Conservation (phyloP, 768 basidiomycete genomes). For the Leucocoprinus leucothites region DNA sequence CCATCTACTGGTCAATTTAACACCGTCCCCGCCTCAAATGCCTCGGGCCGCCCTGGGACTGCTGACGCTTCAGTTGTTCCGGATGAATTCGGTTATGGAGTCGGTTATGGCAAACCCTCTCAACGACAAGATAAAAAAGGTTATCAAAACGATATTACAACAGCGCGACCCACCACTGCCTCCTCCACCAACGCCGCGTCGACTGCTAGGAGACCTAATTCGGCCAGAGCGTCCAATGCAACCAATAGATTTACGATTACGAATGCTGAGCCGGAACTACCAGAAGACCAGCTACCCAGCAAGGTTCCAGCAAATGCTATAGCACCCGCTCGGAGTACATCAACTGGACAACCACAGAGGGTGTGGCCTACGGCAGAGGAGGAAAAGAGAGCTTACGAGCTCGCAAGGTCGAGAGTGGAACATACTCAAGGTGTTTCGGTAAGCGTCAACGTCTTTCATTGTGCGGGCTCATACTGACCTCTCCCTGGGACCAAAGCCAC, state of each 20-base stretch:
- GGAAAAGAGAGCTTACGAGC: constrained; percentile 69
- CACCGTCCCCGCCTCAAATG: constrained; percentile 8
- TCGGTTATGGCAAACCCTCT: constrained; percentile 2
- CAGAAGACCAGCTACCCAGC: constrained; percentile 3
- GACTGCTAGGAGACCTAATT: constrained; percentile 22
- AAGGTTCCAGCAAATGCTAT: background rate
- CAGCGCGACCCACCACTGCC: constrained; percentile 16
- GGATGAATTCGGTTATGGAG: constrained; percentile 18
- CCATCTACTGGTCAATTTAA: constrained; percentile 6
- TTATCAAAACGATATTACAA: constrained; percentile 15
- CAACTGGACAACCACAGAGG: constrained; percentile 4
- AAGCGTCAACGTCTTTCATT: constrained; percentile 4
- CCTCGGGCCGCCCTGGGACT: background rate
- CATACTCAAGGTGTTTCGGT: constrained; percentile 47
- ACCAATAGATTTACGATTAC: constrained; percentile 38
- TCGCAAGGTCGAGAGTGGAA: constrained; percentile 59
- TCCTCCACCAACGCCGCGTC: constrained; percentile 10
- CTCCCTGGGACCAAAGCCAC: constrained; percentile 4
- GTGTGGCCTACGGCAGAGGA: constrained; percentile 56
- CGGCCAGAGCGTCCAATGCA: constrained; percentile 22
- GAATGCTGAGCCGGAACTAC: constrained; percentile 25
- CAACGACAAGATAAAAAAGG: constrained; percentile 16
- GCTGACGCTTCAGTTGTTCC: background rate
- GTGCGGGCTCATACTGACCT: background rate
- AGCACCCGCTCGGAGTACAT: constrained; percentile 8